Evolutionary conservation across 1,284 basidiomycete species (phyloP), one percentile per base, ranked within the genome.

Genomic region (Pulchroboletus neoregius): DNA sequence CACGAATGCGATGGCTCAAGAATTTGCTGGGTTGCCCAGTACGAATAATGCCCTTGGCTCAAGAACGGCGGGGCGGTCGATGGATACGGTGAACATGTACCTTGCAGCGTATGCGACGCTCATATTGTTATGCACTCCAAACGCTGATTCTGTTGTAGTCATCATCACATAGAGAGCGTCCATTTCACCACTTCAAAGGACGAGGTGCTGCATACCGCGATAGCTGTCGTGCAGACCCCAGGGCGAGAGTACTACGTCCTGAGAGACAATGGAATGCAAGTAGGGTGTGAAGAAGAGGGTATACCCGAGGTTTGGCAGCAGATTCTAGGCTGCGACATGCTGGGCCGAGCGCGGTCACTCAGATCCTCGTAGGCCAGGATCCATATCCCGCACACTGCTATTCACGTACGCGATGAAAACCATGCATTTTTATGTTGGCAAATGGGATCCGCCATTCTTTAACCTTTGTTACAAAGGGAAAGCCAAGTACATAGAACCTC

Each of bases 241-340:
- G 69, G 67, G 30, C 66, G 85, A 48, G 82, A 82, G 59, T 85
- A 86, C 57, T 82, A 71, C 55, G 70, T 87, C 33, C 59, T 88
- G 47, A 75, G 72, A 46, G 82, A 87, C 48, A 88, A 84, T 49
- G 86, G 85, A 3, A 82, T 85, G 78, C 77, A 84, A 55, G 71
- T 88, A 18, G 85, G 86, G 10, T 81, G 77, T 48, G 85, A 88
- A 59, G 85, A 88, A 57, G 82, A 84, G 11, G 84, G 84, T 0
- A 69, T 88, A 16, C 73, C 74, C 9, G 49, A 57, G 2, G 68
- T 81, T 9, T 88, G 85, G 85, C 80, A 71, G 69, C 54, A 69
- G 39, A 58, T 86, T 33, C 51, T 88, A n/a, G 63, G 69, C 0
- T 87, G 85, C 50, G 46, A 62, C 15, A 6, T n/a, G 2, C 5